phyloP scores from a whole-genome alignment of 2,329 filamentous ascomycete genomes.

The Pseudogymnoascus sp. region DNA sequence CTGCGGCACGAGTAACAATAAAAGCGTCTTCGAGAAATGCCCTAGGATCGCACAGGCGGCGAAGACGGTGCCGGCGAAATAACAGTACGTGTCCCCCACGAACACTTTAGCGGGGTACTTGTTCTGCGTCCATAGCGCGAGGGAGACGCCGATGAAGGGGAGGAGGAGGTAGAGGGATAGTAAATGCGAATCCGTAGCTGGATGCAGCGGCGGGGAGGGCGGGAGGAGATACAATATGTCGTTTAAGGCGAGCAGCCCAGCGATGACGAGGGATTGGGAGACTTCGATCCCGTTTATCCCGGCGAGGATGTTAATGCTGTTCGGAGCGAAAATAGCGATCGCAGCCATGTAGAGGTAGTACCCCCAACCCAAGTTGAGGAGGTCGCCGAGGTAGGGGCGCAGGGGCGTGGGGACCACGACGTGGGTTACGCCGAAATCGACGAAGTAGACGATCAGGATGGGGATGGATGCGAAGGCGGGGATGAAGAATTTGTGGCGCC shows the following conservation, averaged over 20 bases:
- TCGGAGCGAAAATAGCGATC: slow-evolving; percentile 94
- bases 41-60: slow-evolving; percentile 93
- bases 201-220: slow-evolving; percentile 63
- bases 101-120: slow-evolving; percentile 95
- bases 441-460: slow-evolving; percentile 92
- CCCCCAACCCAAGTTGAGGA: slow-evolving; percentile 70
- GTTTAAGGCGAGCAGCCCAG: slow-evolving; percentile 73
- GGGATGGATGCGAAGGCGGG: slow-evolving; percentile 89
- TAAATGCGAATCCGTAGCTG: slow-evolving; percentile 88
- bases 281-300: slow-evolving; percentile 99
- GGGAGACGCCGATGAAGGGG: slow-evolving; percentile 86
- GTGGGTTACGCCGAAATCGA: slow-evolving; percentile 94
- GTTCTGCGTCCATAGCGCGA: slow-evolving; percentile 82
- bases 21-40: slow-evolving; percentile 94
- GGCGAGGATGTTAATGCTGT: slow-evolving; percentile 98
- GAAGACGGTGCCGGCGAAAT: slow-evolving; percentile 98
- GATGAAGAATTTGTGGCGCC: slow-evolving; percentile 98
- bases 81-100: slow-evolving; percentile 98
- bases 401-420: slow-evolving; percentile 85
- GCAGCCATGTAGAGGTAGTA: slow-evolving; percentile 98
- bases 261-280: slow-evolving; percentile 85
- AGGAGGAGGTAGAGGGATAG: slow-evolving; percentile 93
- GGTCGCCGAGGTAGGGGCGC: slow-evolving; percentile 67
- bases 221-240: slow-evolving; percentile 80
- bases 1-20: slow-evolving; percentile 85